phyloP scores from a whole-genome alignment of 768 basidiomycete genomes.

The Tylopilus rubrobrunneus region DNA sequence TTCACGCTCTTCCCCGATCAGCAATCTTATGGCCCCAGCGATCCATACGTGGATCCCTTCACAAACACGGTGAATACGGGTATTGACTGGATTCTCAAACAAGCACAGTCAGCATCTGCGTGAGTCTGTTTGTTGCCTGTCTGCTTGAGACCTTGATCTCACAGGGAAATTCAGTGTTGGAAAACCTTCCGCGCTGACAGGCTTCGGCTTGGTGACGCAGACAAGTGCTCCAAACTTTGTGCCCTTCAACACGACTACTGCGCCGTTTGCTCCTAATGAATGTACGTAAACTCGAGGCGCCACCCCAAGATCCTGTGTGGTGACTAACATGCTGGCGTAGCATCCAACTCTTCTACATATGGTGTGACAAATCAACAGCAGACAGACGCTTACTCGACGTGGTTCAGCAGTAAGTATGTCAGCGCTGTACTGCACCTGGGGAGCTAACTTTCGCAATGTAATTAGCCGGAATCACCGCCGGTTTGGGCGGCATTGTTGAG shows the following conservation, averaged over 20 bases:
- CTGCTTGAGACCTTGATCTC: not conserved
- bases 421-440: not conserved
- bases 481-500: slow-evolving; percentile 26
- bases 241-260: slow-evolving; percentile 53
- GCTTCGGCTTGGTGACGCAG: slow-evolving; percentile 63
- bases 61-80: slow-evolving; percentile 52
- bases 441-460: slow-evolving; percentile 6
- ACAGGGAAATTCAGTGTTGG: slow-evolving; percentile 36
- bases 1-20: slow-evolving; percentile 74
- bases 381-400: slow-evolving; percentile 49
- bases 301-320: not conserved
- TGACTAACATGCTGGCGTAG: slow-evolving; percentile 9
- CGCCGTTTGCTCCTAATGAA: slow-evolving; percentile 37
- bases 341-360: slow-evolving; percentile 31
- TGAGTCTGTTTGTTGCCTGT: slow-evolving; percentile 26
- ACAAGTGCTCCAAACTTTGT: slow-evolving; percentile 50
- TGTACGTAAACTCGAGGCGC: slow-evolving; percentile 18
- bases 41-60: slow-evolving; percentile 48
- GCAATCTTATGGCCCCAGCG: slow-evolving; percentile 45
- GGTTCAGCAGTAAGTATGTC: slow-evolving; percentile 43
- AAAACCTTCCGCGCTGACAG: slow-evolving; percentile 52
- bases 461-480: slow-evolving; percentile 38
- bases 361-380: slow-evolving; percentile 54
- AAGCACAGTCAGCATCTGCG: slow-evolving; percentile 43
- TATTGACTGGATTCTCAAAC: slow-evolving; percentile 50